phyloP scores from a whole-genome alignment of 148 eudicot genomes.

The Persicaria tinctoria region DNA sequence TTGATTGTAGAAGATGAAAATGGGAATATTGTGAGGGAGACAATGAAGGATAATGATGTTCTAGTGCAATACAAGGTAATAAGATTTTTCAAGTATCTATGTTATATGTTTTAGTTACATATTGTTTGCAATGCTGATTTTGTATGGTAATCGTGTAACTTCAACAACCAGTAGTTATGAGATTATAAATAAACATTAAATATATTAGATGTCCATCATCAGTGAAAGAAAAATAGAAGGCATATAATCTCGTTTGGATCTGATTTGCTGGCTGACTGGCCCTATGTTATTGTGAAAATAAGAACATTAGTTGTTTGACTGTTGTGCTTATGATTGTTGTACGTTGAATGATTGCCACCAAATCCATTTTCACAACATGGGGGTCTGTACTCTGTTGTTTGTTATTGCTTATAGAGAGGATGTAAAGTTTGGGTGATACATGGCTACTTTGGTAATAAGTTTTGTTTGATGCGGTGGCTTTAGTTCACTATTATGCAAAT shows the following conservation, averaged over 20 bases:
- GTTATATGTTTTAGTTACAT: not conserved
- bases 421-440: not conserved
- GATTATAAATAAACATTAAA: no score
- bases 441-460: not conserved
- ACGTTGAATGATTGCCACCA: not conserved
- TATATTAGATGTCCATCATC: not conserved
- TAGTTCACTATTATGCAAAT: not conserved
- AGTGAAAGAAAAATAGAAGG: not conserved
- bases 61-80: constrained; percentile 93
- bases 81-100: not conserved
- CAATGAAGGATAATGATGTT: constrained; percentile 98
- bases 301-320: not conserved
- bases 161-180: not conserved
- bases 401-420: not conserved
- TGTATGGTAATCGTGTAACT: not conserved
- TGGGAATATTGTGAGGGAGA: constrained; percentile 96
- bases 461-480: not conserved
- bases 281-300: not conserved
- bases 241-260: not conserved
- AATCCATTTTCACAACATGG: not conserved
- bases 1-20: constrained; percentile 97
- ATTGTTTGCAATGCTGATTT: not conserved
- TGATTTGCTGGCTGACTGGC: not conserved
- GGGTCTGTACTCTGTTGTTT: not conserved
- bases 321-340: not conserved